Percentiles rank a stretch among this genome's conserved stretches.
Conservation (phyloP, 2,329 filamentous ascomycete species). For the Alternaria hordeiaustralica region DNA sequence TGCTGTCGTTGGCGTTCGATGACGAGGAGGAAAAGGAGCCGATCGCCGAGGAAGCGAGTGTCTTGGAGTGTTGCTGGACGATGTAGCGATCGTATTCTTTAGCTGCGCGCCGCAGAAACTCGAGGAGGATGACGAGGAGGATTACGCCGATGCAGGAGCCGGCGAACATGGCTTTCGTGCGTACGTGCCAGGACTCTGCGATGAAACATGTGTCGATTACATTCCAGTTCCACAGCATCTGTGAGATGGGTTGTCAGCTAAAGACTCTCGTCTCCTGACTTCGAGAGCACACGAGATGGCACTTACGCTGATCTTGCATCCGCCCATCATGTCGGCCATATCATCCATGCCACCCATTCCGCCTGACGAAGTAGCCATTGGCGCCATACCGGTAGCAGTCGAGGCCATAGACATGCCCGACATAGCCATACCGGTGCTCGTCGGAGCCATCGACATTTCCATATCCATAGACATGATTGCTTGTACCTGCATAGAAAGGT, state of each 20-base stretch:
- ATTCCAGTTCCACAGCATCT: slow-evolving; percentile 82
- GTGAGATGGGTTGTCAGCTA: slow-evolving; percentile 1
- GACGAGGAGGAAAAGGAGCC: slow-evolving; percentile 24
- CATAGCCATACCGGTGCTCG: slow-evolving; percentile 9
- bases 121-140: slow-evolving; percentile 73
- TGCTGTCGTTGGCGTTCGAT: slow-evolving; percentile 8
- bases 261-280: not conserved
- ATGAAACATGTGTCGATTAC: slow-evolving; percentile 77
- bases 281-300: not conserved
- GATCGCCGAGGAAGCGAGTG: slow-evolving; percentile 7
- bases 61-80: slow-evolving; percentile 57
- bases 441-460: not conserved
- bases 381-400: slow-evolving; percentile 11
- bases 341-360: slow-evolving; percentile 30
- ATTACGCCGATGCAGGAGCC: slow-evolving; percentile 82
- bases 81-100: slow-evolving; percentile 78
- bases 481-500: not conserved
- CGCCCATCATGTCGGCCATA: slow-evolving; percentile 31
- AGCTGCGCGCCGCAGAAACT: slow-evolving; percentile 72
- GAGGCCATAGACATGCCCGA: slow-evolving; percentile 9
- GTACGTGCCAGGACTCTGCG: slow-evolving; percentile 72
- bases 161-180: slow-evolving; percentile 73
- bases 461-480: slow-evolving; percentile 17
- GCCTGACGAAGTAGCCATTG: slow-evolving; percentile 23
- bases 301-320: slow-evolving; percentile 43